phyloP scores from a whole-genome alignment of 2,329 filamentous ascomycete genomes.

The Fusarium circinatum region DNA sequence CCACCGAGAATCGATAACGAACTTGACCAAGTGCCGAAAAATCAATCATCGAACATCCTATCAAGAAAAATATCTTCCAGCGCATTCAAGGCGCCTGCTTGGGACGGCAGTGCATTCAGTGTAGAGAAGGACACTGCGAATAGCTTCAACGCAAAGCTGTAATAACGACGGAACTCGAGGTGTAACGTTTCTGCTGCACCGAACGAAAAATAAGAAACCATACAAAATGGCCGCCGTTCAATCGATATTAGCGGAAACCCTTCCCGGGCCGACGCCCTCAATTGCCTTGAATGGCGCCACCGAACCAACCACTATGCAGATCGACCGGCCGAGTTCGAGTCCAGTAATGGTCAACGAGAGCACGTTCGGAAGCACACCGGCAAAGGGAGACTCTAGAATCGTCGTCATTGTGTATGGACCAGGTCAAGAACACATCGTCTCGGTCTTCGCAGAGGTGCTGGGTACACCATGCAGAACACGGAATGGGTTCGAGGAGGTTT shows the following conservation, averaged over 20 bases:
- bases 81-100: slow-evolving; percentile 12
- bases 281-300: slow-evolving; percentile 42
- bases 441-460: slow-evolving; percentile 80
- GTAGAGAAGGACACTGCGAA: slow-evolving; percentile 18
- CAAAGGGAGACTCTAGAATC: slow-evolving; percentile 66
- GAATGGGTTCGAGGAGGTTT: slow-evolving; percentile 63
- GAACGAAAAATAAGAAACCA: not conserved
- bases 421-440: slow-evolving; percentile 79
- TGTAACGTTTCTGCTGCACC: not conserved
- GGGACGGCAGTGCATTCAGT: slow-evolving; percentile 27
- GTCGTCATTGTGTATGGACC: slow-evolving; percentile 75
- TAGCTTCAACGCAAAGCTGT: slow-evolving; percentile 6
- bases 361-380: slow-evolving; percentile 58
- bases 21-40: not conserved
- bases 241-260: slow-evolving; percentile 49
- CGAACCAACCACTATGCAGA: slow-evolving; percentile 44
- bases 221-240: slow-evolving; percentile 53
- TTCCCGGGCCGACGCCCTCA: slow-evolving; percentile 42
- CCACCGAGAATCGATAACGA: not conserved
- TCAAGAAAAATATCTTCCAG: not conserved
- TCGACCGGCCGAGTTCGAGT: slow-evolving; percentile 51
- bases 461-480: slow-evolving; percentile 76
- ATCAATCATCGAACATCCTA: not conserved
- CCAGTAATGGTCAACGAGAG: slow-evolving; percentile 50
- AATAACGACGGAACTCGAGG: slow-evolving; percentile 13